Evolutionary conservation across 2,329 filamentous ascomycete genomes (phyloP).

Genomic region (Phialophora verrucosa): DNA sequence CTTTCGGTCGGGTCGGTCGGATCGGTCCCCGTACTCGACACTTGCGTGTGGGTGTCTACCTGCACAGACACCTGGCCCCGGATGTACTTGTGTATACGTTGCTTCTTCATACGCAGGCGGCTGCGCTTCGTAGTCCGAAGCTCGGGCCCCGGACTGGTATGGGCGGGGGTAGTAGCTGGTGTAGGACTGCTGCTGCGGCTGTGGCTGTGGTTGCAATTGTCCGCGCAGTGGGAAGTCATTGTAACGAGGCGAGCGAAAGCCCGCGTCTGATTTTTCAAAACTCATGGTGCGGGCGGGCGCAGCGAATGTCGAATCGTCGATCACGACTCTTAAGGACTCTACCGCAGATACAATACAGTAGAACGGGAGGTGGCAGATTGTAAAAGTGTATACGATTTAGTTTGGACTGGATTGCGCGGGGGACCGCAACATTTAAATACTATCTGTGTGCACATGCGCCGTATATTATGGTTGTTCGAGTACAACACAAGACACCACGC

Average conservation of each 20-base stretch:
- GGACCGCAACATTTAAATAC: neutral
- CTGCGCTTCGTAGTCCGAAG: no score
- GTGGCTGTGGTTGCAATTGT: neutral
- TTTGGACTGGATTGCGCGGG: neutral
- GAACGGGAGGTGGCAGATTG: neutral
- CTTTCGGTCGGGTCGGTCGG: neutral
- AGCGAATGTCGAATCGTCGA: neutral
- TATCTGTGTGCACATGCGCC: no score
- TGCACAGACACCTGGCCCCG: no score
- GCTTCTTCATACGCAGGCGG: constrained; percentile 3
- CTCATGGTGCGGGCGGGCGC: neutral
- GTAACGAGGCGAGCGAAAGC: neutral
- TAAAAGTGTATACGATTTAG: neutral
- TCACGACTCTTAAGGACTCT: neutral
- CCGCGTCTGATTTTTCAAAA: neutral
- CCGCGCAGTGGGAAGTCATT: neutral
- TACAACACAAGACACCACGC: neutral
- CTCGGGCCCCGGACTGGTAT: neutral
- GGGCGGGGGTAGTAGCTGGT: neutral
- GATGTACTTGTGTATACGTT: neutral
- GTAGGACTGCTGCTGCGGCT: neutral
- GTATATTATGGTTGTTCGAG: neutral
- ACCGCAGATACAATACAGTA: neutral
- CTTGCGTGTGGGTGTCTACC: neutral
- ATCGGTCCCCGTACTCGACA: neutral